These are phyloP conservation scores for Aciculoconidium aculeatum DNA, from an alignment of 805 yeast genomes.

Conservation along the genomic window DNA sequence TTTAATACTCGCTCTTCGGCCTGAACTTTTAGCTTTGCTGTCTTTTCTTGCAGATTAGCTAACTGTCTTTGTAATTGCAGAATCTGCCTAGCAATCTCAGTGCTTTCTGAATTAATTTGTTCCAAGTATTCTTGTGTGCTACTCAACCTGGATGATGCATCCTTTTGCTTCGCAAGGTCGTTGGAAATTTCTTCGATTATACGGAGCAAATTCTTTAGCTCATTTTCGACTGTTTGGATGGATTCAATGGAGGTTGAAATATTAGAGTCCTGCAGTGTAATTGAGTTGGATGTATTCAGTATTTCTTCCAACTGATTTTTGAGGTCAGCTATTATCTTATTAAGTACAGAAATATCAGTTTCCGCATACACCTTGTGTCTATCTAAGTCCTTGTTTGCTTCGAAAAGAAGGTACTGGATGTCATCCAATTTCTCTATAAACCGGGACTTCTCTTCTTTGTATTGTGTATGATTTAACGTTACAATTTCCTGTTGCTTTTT, in stretches of 20 bases:
- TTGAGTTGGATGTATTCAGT: constrained; percentile 13
- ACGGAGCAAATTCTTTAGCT: constrained; percentile 40
- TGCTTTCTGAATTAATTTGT: constrained; percentile 28
- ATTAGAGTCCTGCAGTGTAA: constrained; percentile 45
- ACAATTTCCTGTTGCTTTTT: constrained; percentile 59
- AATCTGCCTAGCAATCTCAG: constrained; percentile 37
- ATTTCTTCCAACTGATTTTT: constrained; percentile 37
- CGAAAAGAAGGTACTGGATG: constrained; percentile 50
- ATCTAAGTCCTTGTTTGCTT: constrained; percentile 53
- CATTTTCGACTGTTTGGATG: constrained; percentile 39
- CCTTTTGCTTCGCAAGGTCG: constrained; percentile 40
- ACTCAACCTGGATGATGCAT: constrained; percentile 30
- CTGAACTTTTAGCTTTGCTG: constrained; percentile 37
- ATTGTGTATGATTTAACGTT: constrained; percentile 54
- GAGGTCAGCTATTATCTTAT: constrained; percentile 49
- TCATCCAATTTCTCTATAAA: constrained; percentile 57
- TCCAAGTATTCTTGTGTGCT: constrained; percentile 38
- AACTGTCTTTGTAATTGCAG: constrained; percentile 48
- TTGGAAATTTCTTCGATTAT: constrained; percentile 46
- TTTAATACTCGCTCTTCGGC: constrained; percentile 40
- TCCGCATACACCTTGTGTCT: constrained; percentile 54
- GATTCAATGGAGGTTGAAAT: constrained; percentile 52
- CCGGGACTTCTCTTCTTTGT: constrained; percentile 56
- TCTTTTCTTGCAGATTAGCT: constrained; percentile 42
- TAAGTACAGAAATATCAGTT: constrained; percentile 53